Base-by-base conservation (phyloP, 192 early-diverging fungal species). In the Jimgerdemannia flammicorona region DNA sequence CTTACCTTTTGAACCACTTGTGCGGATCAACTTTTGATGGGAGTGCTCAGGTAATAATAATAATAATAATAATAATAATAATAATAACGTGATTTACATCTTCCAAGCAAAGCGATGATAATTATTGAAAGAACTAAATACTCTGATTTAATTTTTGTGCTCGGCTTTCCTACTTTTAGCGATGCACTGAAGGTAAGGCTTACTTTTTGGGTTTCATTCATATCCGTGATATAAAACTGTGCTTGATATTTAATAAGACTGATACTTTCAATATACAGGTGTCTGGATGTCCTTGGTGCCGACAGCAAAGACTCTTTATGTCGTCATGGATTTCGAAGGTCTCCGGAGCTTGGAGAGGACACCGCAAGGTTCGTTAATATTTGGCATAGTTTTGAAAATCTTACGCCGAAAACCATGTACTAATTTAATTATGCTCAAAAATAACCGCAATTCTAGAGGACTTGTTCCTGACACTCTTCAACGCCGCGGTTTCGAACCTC, bases 311-410 rank as follows among this genome's bases (percentile, higher is more conserved):
- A 73, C 59, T 44, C 71, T 77, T 42, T 77, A 77, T 72, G 76
- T 77, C 4, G 76, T 72, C n/a, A 65, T 77, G 65, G 76, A 77
- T 66, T 77, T 77, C 68, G 76, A 77, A 72, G 76, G 76, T 73
- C 49, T 77, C 18, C 66, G 29, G 3, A 72, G 71, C 29, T 68
- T 77, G 29, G 76, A 77, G 49, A 77, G 76, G 69, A 64, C 76
- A 7, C 44, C 76, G 4, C 76, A 77, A 18, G 76, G 72, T 43
- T 69, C 71, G 54, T 67, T 43, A 68, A 69, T 42, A 59, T 59
- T 59, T 59, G 29, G 29, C 29, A 29, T 29, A 29, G 29, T 29
- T 29, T 29, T 29, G 29, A 29, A 29, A 59, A 6, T 59, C 14
- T 59, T 59, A 14, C 14, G 49, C 49, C 49, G 49, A 59, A 14